Evolutionary conservation across 306 rosid genomes (phyloP), one percentile per base, ranked within the genome.

Genomic region (Ochetophila trinervis): DNA sequence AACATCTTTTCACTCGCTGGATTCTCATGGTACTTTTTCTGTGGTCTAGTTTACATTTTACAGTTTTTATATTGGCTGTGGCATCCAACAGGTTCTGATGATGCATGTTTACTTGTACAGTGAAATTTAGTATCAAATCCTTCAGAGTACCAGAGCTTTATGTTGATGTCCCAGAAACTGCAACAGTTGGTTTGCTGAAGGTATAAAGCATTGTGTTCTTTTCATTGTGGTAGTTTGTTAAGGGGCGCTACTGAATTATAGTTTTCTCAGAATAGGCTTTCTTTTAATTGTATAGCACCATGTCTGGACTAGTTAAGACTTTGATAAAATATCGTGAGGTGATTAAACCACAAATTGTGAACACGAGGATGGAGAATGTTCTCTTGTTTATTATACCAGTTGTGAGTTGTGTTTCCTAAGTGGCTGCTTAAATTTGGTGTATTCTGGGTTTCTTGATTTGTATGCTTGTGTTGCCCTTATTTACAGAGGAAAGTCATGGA

Each of bases 141-240:
- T 85, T 93, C 83, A 82, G 67, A 83, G 81, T 89, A 53, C 98
- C 98, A 47, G 98, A 89, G 80, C 84, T 93, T 65, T 84, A 80
- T 55, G 63, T 93, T 63, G 96, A 93, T 69, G 87, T 93, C 67
- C 93, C 98, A 4, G 88, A 89, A 74, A 87, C 89, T 7, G 80
- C 90, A 52, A 93, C 98, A 40, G 82, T 93, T 48, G 94, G 87
- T 80, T 89, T 87, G 16, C 67, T 93, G 53, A 93, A 89, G 95
- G 98, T 89, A 79, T 74, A 70, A 59, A 51, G 30, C 49, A 79
- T 53, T 5, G 8, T 5, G 14, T 40, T 52, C 16, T 60, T 45
- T 36, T 62, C 20, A 51, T 27, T 71, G 35, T 21, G 30, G 14
- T 20, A 42, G 20, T 19, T 47, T 71, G 35, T 69, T 49, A 22